Base-by-base conservation (phyloP, 139 green algal species). In the Ettlia oleoabundans region DNA sequence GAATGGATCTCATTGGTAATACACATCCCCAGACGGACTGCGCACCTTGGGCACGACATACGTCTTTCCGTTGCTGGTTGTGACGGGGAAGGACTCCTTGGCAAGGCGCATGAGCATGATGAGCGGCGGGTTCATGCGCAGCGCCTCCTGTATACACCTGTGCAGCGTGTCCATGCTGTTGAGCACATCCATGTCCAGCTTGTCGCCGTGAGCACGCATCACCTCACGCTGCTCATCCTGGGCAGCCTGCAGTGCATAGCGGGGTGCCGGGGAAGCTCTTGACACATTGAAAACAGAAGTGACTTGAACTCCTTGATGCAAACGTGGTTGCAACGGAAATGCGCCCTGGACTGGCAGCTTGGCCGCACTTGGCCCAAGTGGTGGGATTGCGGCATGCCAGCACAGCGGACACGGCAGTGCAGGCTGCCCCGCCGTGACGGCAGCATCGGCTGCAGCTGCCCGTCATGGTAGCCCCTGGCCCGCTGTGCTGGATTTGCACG, bases 101-200 rank as follows among this genome's bases (percentile, higher is more conserved):
- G 82, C 86, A 52, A 96, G 93, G 68, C 97, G 91, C 90, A 99
- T 91, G 38, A 99, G 86, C 94, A 99, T 92, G 82, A 99, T 93
- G 78, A 99, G 92, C 10, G 97, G 97, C 61, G 97, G 97, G 86
- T 98, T 87, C 81, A 99, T 93, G 76, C 97, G 93, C 76, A 99
- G 90, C 62, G 95, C 94, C 88, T 98, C 95, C 41, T 80, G 83
- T 63, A 94, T 90, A 84, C 80, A 87, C 76, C 90, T 87, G 90
- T 98, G 96, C 82, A 98, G 91, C 72, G 88, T 78, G 51, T 98
- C 89, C 96, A 99, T 98, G 68, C 95, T 85, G 41, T 90, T 88
- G 26, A 99, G 89, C 32, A 94, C 88, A 47, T 98, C 95, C 80
- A 96, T 92, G 65, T 86, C 86, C 37, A 99, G 75, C 42, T 92